These are phyloP conservation scores for Blumeriella jaapii DNA, from an alignment of 2,329 filamentous ascomycete genomes.

Conservation along the genomic window DNA sequence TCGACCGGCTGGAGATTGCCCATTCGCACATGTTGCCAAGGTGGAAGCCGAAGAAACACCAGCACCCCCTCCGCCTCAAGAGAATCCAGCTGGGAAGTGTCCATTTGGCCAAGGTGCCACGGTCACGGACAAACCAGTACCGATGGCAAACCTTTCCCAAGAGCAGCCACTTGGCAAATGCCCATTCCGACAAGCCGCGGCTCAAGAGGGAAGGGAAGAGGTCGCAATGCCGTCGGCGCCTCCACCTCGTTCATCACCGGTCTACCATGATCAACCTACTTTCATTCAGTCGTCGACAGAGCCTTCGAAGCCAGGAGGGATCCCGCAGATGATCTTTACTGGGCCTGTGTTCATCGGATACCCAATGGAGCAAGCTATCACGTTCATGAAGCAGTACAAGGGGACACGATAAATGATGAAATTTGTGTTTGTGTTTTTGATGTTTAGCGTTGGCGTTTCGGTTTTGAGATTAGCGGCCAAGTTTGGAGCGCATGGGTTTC, in stretches of 20 bases:
- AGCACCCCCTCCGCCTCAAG: conserved; percentile 2
- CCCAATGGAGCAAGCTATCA: conserved; percentile 68
- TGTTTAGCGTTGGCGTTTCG: conserved; percentile 1
- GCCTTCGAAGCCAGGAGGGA: conserved; percentile 14
- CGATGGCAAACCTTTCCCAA: conserved; percentile 3
- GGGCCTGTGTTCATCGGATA: conserved; percentile 94
- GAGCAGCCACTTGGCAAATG: conserved; percentile 13
- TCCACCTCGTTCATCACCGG: conserved; percentile 14
- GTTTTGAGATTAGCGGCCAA: too few relatives aligned
- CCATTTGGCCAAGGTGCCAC: conserved; percentile 30
- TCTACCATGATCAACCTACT: conserved; percentile 33
- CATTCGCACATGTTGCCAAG: conserved; percentile 33
- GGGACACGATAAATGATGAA: conserved; percentile 11
- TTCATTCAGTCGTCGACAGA: conserved; percentile 40
- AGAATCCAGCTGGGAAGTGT: conserved; percentile 13
- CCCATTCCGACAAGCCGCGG: conserved; percentile 30
- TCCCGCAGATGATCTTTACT: conserved; percentile 72
- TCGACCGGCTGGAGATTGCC: conserved; percentile 39
- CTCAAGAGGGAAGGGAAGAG: conserved; percentile 5
- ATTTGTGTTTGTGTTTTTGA: not conserved
- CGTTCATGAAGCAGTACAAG: conserved; percentile 48
- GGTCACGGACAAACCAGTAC: conserved; percentile 6
- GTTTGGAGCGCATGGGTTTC: not conserved
- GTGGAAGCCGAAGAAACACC: conserved; percentile 6
- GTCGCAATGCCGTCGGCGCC: conserved; percentile 10